A percentile compares a stretch with the other conserved stretches of the same genome.
Evolutionary conservation across 2,329 filamentous ascomycete genomes (phyloP).

Genomic region (Malbranchea zuffiana): DNA sequence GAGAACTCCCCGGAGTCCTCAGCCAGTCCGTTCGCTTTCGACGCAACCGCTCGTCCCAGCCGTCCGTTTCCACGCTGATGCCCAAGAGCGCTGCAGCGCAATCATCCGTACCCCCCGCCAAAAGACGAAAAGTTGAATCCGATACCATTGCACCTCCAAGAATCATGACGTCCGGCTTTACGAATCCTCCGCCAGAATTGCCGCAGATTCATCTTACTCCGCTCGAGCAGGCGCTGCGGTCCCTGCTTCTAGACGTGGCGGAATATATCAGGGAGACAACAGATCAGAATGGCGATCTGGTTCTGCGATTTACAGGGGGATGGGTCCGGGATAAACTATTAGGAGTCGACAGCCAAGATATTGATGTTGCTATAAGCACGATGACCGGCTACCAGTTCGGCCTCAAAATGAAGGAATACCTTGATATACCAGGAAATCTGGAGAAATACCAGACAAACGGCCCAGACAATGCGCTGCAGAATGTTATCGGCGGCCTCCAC

Average conservation of each 20-base stretch:
- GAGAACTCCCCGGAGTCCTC: not conserved
- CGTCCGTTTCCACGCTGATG: conserved; percentile 1
- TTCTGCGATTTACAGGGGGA: conserved; percentile 39
- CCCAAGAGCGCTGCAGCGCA: conserved; percentile 11
- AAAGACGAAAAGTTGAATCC: conserved; percentile 25
- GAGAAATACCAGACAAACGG: conserved; percentile 37
- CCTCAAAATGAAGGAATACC: conserved; percentile 33
- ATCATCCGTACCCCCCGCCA: conserved; percentile 20
- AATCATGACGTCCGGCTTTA: conserved; percentile 19
- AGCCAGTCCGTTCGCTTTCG: not conserved
- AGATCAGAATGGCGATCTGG: conserved; percentile 34
- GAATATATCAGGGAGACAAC: conserved; percentile 43
- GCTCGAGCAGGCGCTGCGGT: conserved; percentile 59
- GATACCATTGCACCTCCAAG: conserved; percentile 3
- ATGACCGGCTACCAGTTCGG: conserved; percentile 42
- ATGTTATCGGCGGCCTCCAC: conserved; percentile 62
- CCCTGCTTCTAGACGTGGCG: conserved; percentile 74
- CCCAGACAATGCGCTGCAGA: conserved; percentile 33
- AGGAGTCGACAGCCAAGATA: conserved; percentile 37
- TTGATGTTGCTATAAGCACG: conserved; percentile 40
- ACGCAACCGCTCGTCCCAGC: not conserved
- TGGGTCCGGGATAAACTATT: conserved; percentile 43
- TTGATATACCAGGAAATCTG: conserved; percentile 30
- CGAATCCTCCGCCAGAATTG: conserved; percentile 7
- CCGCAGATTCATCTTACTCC: conserved; percentile 50